Percentiles rank a stretch among this genome's conserved stretches.
phyloP scores from a whole-genome alignment of 768 basidiomycete genomes.

The Podaxis pistillaris region DNA sequence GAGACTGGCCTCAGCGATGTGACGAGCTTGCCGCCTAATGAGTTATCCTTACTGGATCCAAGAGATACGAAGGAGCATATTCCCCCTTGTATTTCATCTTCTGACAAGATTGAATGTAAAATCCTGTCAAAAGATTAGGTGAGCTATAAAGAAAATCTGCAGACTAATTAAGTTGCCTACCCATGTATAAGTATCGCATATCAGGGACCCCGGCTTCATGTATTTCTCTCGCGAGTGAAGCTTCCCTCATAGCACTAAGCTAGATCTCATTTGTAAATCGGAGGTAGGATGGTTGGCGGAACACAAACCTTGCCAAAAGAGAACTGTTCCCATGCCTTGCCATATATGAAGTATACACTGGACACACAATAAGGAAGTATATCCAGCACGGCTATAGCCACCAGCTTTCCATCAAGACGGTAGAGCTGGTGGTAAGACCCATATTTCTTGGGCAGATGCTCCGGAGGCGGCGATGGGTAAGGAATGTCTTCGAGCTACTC shows the following conservation, averaged over 20 bases:
- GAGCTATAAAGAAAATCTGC: not conserved
- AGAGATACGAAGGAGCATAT: slow-evolving; percentile 83
- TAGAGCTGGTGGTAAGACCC: slow-evolving; percentile 95
- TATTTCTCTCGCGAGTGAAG: slow-evolving; percentile 73
- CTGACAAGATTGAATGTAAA: slow-evolving; percentile 86
- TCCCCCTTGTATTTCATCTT: slow-evolving; percentile 99
- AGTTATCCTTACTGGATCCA: slow-evolving; percentile 66
- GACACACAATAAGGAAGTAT: slow-evolving; percentile 86
- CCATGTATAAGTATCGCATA: slow-evolving; percentile 83
- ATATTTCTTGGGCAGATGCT: slow-evolving; percentile 69
- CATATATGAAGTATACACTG: slow-evolving; percentile 87
- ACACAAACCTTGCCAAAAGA: slow-evolving; percentile 73
- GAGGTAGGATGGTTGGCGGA: not conserved
- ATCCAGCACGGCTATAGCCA: slow-evolving; percentile 88
- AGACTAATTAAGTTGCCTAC: slow-evolving; percentile 36
- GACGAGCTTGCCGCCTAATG: not conserved
- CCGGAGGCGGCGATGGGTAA: slow-evolving; percentile 47
- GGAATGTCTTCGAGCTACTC: slow-evolving; percentile 57
- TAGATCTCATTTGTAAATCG: slow-evolving; percentile 25
- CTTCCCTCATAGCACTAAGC: slow-evolving; percentile 86
- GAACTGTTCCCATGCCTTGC: slow-evolving; percentile 62
- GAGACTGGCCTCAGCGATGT: not conserved
- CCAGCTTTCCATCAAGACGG: slow-evolving; percentile 72
- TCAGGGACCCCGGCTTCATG: slow-evolving; percentile 59
- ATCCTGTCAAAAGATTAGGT: slow-evolving; percentile 51